Conservation (phyloP, 139 green algal genomes). For the Tetraselmis chui region DNA sequence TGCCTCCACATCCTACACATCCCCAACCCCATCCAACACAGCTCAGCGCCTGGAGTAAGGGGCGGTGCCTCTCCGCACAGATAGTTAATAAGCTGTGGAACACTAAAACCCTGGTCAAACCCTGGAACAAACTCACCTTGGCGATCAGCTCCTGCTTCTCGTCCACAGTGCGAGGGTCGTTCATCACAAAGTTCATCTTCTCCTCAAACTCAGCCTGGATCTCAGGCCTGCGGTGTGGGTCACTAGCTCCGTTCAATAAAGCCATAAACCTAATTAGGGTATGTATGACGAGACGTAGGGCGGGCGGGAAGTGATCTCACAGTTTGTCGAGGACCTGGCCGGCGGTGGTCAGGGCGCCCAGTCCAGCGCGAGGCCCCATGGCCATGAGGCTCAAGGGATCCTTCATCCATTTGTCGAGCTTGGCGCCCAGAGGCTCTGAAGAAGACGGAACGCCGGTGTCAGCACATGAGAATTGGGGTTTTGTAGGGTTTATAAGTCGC, state of each 20-base stretch:
- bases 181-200: not conserved
- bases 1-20: not conserved
- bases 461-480: no score
- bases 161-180: not conserved
- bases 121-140: no score
- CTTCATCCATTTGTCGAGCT: not conserved
- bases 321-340: not conserved
- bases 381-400: not conserved
- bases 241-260: no score
- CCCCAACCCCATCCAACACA: not conserved
- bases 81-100: no score
- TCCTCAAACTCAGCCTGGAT: not conserved
- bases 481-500: slow-evolving; percentile 1
- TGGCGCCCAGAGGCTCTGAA: not conserved
- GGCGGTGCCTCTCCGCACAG: no score
- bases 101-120: no score
- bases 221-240: not conserved
- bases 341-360: not conserved
- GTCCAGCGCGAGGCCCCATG: not conserved
- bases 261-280: not conserved
- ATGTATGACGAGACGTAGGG: not conserved
- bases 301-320: not conserved
- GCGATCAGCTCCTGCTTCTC: not conserved
- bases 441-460: no score
- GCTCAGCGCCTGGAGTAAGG: no score